Base-by-base conservation (phyloP, 345 rosid genomes). In the Lepidium aucheri region DNA sequence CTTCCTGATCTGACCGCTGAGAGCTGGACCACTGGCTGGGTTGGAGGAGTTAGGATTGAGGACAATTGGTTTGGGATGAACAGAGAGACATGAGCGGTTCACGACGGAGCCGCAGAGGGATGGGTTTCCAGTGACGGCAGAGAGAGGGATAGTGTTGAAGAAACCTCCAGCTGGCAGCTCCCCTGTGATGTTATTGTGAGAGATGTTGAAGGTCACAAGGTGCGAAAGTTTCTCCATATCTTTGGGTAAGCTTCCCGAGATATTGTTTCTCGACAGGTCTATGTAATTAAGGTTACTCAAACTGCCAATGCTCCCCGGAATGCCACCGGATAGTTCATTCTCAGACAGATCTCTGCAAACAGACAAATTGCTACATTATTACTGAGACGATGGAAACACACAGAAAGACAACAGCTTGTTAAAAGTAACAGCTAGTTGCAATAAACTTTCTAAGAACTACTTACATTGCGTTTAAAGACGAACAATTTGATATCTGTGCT, bases 111-210 rank as follows among this genome's bases (percentile, higher is more conserved):
- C 98, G n/a, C 98, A 93, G 3, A 93, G 85, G 9, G 84, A 78
- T 35, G 96, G 96, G 75, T 93, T 93, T 43, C 85, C 88, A 0
- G 80, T 57, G 69, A 93, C 85, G 1, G 97, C 84, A 17, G 88
- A 83, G 17, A 79, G 80, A 39, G 97, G 80, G 65, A 93, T 88
- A 33, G 88, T 85, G 79, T 93, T 88, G 77, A 93, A 93, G 86
- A 90, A 90, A 63, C 89, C 90, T 18, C 97, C 97, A 40, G 83
- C 84, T 1, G 97, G 98, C 5, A 93, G 86, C 83, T 90, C 97
- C 15, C 97, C 97, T 16, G 77, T 79, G 67, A 93, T 78, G 74
- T 11, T 71, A 76, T 93, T 93, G 78, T 88, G 83, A 16, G 97
- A 88, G 77, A 93, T 80, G 79, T 93, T 90, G 69, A 93, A 93